phyloP scores from a whole-genome alignment of 2,329 filamentous ascomycete genomes.

The Geosmithia flava region DNA sequence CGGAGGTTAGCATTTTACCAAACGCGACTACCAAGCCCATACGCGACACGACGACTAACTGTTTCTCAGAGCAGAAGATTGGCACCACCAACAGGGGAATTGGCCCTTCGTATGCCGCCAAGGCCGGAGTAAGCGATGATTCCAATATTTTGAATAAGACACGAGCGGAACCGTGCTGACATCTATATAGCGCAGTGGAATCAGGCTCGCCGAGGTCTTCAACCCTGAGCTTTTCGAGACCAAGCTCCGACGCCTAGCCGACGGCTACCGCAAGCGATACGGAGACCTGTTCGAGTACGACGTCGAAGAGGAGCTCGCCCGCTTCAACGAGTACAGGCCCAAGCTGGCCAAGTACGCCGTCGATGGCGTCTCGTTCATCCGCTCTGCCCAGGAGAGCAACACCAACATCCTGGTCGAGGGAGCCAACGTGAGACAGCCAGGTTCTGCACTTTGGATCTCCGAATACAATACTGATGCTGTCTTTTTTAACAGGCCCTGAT shows the following conservation, averaged over 20 bases:
- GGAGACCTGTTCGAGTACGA: slow-evolving; percentile 55
- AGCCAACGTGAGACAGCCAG: slow-evolving; percentile 22
- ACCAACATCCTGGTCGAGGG: slow-evolving; percentile 56
- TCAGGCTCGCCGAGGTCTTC: slow-evolving; percentile 58
- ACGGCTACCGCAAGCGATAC: slow-evolving; percentile 52
- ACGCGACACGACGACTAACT: not conserved
- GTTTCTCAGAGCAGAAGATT: slow-evolving; percentile 1
- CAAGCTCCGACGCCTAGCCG: slow-evolving; percentile 49
- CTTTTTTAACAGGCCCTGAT: slow-evolving; percentile 32
- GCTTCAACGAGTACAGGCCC: slow-evolving; percentile 45
- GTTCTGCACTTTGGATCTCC: too few relatives aligned
- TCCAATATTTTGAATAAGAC: not conserved
- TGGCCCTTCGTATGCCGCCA: slow-evolving; percentile 2
- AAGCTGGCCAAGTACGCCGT: slow-evolving; percentile 49
- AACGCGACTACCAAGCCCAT: not conserved
- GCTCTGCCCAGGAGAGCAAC: slow-evolving; percentile 43
- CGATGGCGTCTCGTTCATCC: slow-evolving; percentile 55
- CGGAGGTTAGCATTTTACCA: slow-evolving; percentile 11
- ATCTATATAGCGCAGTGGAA: slow-evolving; percentile 40
- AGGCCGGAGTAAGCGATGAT: not conserved
- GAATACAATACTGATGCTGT: not conserved
- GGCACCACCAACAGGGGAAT: slow-evolving; percentile 3
- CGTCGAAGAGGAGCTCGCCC: slow-evolving; percentile 54
- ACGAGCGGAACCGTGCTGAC: not conserved
- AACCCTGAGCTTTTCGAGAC: slow-evolving; percentile 51